Evolutionary conservation across 768 basidiomycete species (phyloP).

Genomic region (Fistulinella prunicolor): DNA sequence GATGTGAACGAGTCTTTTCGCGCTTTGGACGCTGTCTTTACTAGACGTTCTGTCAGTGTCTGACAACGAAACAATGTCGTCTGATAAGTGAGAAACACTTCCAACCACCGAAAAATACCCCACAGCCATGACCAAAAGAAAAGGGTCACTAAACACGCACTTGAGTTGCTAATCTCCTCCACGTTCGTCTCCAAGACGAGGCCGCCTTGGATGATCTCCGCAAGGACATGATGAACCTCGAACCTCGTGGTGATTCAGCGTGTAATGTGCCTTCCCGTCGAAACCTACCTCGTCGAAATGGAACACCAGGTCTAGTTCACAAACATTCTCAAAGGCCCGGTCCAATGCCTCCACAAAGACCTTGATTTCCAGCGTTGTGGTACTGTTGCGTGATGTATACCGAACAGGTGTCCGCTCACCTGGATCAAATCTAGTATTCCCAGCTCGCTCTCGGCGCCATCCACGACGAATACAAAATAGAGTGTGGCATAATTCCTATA

Average conservation of each 20-base stretch:
- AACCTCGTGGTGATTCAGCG: conserved; percentile 2
- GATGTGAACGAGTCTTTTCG: conserved; percentile 77
- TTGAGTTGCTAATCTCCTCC: conserved; percentile 72
- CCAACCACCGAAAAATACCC: background rate
- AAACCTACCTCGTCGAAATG: conserved; percentile 90
- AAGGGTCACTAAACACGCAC: conserved; percentile 48
- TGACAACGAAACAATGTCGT: background rate
- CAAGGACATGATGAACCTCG: conserved; percentile 86
- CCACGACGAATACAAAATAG: conserved; percentile 96
- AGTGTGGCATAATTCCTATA: conserved; percentile 96
- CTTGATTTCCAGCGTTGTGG: conserved; percentile 29
- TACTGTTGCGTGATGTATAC: background rate
- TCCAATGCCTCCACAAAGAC: conserved; percentile 98
- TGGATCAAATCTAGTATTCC: conserved; percentile 96
- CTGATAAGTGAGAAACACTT: background rate
- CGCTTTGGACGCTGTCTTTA: conserved; percentile 64
- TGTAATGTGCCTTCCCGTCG: background rate
- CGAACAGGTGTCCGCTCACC: conserved; percentile 43
- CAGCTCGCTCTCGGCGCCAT: conserved; percentile 93
- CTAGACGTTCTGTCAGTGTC: conserved; percentile 37
- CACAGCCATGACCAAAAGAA: background rate
- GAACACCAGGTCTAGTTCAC: conserved; percentile 96
- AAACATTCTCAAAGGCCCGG: conserved; percentile 95
- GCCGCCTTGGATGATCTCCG: conserved; percentile 97
- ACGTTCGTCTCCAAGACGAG: conserved; percentile 94